These are phyloP conservation scores for Penicillium hesseltinei DNA, from an alignment of 2,329 filamentous ascomycete species.

Conservation along the genomic window DNA sequence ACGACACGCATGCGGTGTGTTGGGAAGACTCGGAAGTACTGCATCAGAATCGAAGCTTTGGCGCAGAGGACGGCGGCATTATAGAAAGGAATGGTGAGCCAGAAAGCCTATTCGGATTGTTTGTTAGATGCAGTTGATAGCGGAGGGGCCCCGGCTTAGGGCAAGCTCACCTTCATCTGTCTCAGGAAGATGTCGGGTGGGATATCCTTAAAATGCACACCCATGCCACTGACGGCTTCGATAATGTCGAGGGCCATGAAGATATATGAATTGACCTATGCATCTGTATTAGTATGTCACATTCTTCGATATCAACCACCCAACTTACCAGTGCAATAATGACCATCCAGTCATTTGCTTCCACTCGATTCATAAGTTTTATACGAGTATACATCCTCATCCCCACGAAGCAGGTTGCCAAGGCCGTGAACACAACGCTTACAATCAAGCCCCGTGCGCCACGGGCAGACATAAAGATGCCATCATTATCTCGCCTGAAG, in stretches of 20 bases:
- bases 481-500: constrained; percentile 17
- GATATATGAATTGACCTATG: constrained; percentile 32
- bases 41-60: constrained; percentile 50
- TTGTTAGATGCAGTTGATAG: neutral
- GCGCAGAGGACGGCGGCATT: constrained; percentile 41
- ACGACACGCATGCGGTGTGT: constrained; percentile 34
- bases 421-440: constrained; percentile 33
- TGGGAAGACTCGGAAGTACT: constrained; percentile 50
- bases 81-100: constrained; percentile 41
- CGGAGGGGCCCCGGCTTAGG: neutral
- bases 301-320: neutral
- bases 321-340: constrained; percentile 33
- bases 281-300: neutral
- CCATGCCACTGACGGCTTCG: constrained; percentile 37
- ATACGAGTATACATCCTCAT: constrained; percentile 35
- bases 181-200: constrained; percentile 27
- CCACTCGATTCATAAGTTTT: constrained; percentile 32
- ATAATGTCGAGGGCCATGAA: constrained; percentile 38
- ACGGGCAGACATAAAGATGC: constrained; percentile 24
- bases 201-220: constrained; percentile 34
- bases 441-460: constrained; percentile 28
- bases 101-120: constrained; percentile 31
- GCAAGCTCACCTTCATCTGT: constrained; percentile 34
- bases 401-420: constrained; percentile 32
- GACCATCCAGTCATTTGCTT: constrained; percentile 40